phyloP scores from a whole-genome alignment of 1,284 basidiomycete species.

The Puccinia novopanici region DNA sequence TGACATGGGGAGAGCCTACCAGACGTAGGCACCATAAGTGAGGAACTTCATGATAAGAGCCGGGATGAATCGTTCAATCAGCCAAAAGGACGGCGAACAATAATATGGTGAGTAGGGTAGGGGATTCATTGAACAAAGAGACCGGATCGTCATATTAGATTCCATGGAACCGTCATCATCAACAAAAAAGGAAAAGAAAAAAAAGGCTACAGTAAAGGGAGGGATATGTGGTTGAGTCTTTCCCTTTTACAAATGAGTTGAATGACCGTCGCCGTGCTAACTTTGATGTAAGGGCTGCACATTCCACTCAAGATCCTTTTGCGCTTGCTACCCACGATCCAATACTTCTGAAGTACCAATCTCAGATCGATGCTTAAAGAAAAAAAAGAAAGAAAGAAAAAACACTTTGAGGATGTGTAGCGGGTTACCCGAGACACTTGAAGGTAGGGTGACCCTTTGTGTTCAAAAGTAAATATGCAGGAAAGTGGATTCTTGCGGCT shows the following conservation, averaged over 20 bases:
- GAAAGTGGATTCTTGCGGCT: too few relatives aligned
- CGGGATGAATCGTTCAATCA: constrained; percentile 8
- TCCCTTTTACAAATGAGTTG: constrained; percentile 2
- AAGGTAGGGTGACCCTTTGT: too few relatives aligned
- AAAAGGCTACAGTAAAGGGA: constrained; percentile 1
- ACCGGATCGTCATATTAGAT: neutral
- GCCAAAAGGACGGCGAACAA: neutral
- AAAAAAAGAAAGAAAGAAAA: too few relatives aligned
- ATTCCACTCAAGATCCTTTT: too few relatives aligned
- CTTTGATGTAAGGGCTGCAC: neutral
- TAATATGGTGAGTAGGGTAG: neutral
- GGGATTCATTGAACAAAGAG: neutral
- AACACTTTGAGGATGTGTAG: too few relatives aligned
- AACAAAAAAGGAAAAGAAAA: constrained; percentile 7
- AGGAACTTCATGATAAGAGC: constrained; percentile 33
- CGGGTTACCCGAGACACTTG: too few relatives aligned
- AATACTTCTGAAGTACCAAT: too few relatives aligned
- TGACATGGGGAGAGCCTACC: constrained; percentile 5
- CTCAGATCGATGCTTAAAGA: too few relatives aligned
- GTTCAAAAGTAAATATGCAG: too few relatives aligned
- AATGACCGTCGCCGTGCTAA: constrained; percentile 9
- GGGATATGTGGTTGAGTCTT: neutral
- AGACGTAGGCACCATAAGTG: constrained; percentile 42
- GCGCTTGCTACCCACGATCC: too few relatives aligned
- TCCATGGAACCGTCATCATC: neutral